A percentile compares a stretch with the other conserved stretches of the same genome.
These are phyloP conservation scores for Ailanthus altissimus DNA, from an alignment of 345 rosid species.

Conservation along the genomic window DNA sequence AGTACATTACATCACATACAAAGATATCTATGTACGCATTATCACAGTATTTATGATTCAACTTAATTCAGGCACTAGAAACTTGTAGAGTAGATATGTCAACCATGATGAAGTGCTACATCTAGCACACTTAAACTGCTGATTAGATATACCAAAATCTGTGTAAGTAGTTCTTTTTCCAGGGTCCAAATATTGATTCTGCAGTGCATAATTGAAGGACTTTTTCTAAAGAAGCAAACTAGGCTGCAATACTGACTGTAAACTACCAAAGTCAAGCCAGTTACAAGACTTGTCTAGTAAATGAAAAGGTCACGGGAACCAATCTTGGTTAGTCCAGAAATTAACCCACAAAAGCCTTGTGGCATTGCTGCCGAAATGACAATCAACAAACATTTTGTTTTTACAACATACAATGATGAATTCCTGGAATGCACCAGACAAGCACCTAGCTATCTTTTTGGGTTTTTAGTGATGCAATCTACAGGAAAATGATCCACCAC, in stretches of 20 bases:
- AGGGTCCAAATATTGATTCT: neutral
- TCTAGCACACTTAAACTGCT: neutral
- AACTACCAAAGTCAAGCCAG: neutral
- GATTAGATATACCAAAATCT: neutral
- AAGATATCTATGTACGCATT: neutral
- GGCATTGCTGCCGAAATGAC: neutral
- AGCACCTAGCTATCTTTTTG: neutral
- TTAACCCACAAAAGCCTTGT: neutral
- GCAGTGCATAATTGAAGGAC: neutral
- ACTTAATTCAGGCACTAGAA: neutral
- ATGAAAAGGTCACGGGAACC: neutral
- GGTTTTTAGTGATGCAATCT: constrained; percentile 5
- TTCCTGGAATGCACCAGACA: neutral
- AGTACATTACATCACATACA: neutral
- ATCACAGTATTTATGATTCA: neutral
- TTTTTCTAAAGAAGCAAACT: constrained; percentile 3
- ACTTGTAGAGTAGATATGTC: neutral
- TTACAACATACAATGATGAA: neutral
- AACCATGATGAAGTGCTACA: neutral
- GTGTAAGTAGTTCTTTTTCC: neutral
- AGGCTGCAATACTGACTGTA: neutral
- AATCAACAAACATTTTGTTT: neutral
- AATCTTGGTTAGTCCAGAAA: neutral
- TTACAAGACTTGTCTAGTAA: neutral
- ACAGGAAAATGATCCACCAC: constrained; percentile 1